Percentiles rank a stretch among this genome's conserved stretches.
Conservation (phyloP, 768 basidiomycete species). For the Tricholoma sp. region DNA sequence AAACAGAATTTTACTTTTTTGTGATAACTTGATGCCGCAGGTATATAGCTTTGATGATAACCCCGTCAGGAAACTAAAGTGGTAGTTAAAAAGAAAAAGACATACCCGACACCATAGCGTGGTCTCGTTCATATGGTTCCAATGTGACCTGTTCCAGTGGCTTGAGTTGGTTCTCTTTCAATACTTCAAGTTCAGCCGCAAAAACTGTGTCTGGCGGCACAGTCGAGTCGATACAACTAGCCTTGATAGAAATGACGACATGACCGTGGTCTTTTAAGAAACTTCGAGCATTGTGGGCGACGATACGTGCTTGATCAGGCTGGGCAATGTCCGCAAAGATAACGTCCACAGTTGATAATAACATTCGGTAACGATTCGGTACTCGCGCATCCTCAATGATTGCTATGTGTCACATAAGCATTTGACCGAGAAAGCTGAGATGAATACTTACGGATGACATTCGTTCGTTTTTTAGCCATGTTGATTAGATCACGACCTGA, state of each 20-base stretch:
- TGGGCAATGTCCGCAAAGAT: slow-evolving; percentile 99
- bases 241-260: slow-evolving; percentile 96
- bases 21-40: slow-evolving; percentile 15
- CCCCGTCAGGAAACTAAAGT: not conserved
- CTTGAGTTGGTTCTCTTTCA: slow-evolving; percentile 80
- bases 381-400: slow-evolving; percentile 97
- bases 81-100: not conserved
- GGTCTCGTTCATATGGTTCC: slow-evolving; percentile 89
- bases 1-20: slow-evolving; percentile 14
- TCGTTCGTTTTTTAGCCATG: slow-evolving; percentile 99
- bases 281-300: slow-evolving; percentile 85
- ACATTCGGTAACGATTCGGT: slow-evolving; percentile 97
- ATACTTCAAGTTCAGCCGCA: slow-evolving; percentile 75
- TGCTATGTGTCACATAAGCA: slow-evolving; percentile 37
- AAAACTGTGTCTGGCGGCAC: slow-evolving; percentile 86
- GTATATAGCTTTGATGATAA: slow-evolving; percentile 17
- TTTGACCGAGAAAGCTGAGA: not conserved
- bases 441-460: slow-evolving; percentile 82
- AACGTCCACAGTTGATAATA: slow-evolving; percentile 91
- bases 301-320: slow-evolving; percentile 98
- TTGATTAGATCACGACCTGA: slow-evolving; percentile 97
- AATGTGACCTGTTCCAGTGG: slow-evolving; percentile 94
- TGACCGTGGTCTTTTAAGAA: slow-evolving; percentile 96
- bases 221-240: slow-evolving; percentile 98
- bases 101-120: slow-evolving; percentile 85